These are phyloP conservation scores for Bathelium albidoporum DNA, from an alignment of 495 filamentous ascomycete genomes.

Conservation along the genomic window DNA sequence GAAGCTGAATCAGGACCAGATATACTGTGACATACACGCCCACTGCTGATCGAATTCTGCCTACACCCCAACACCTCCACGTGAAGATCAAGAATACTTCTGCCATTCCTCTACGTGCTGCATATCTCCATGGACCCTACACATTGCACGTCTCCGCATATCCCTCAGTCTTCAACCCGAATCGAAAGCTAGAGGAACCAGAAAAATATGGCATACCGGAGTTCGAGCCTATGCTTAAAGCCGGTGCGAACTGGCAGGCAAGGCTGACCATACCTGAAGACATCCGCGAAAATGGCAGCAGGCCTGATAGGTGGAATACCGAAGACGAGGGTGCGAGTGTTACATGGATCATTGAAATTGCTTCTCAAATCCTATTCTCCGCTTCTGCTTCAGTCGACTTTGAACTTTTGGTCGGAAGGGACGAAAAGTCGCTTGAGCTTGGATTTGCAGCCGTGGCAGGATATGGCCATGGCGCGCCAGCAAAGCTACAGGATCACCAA, in stretches of 20 bases:
- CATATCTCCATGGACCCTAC: slow-evolving; percentile 93
- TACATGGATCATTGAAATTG: slow-evolving; percentile 85
- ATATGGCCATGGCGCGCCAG: slow-evolving; percentile 45
- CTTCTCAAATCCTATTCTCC: slow-evolving; percentile 88
- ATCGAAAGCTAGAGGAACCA: slow-evolving; percentile 54
- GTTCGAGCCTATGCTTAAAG: slow-evolving; percentile 93
- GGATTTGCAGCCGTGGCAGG: slow-evolving; percentile 42
- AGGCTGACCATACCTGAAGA: slow-evolving; percentile 64
- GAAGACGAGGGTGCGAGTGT: slow-evolving; percentile 32
- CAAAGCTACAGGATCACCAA: slow-evolving; percentile 59
- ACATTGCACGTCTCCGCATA: slow-evolving; percentile 78
- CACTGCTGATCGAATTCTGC: slow-evolving; percentile 74
- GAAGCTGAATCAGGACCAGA: slow-evolving; percentile 25
- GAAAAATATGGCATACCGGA: slow-evolving; percentile 59
- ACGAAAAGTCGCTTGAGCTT: slow-evolving; percentile 67
- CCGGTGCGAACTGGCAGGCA: slow-evolving; percentile 74
- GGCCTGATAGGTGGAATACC: slow-evolving; percentile 20
- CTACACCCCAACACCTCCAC: slow-evolving; percentile 64
- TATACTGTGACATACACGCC: slow-evolving; percentile 94
- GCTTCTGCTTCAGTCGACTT: slow-evolving; percentile 78
- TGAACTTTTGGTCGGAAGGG: slow-evolving; percentile 74
- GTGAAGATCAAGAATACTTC: slow-evolving; percentile 89
- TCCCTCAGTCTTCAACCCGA: slow-evolving; percentile 68
- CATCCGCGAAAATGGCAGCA: slow-evolving; percentile 43
- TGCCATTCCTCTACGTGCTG: slow-evolving; percentile 78